These are phyloP conservation scores for Inga oerstediana DNA, from an alignment of 306 rosid genomes.

Conservation along the genomic window DNA sequence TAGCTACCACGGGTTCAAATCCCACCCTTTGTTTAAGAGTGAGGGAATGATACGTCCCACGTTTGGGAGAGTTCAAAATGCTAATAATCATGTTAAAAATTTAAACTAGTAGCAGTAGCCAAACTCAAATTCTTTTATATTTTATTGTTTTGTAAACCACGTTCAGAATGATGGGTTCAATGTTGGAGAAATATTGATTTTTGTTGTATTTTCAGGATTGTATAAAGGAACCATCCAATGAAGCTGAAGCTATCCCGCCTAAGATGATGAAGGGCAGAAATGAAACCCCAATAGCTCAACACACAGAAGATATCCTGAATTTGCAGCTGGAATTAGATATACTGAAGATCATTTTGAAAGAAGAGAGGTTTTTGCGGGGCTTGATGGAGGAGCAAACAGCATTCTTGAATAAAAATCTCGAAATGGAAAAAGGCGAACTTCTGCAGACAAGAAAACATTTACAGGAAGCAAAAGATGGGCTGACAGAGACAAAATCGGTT, in stretches of 20 bases:
- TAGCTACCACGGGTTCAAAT: no score
- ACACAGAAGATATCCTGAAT: conserved; percentile 72
- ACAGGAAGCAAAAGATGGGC: conserved; percentile 53
- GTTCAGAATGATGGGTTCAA: background rate
- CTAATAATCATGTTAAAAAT: no score
- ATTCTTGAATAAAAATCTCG: conserved; percentile 58
- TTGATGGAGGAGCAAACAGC: conserved; percentile 57
- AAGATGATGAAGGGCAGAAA: conserved; percentile 35
- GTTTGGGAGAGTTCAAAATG: no score
- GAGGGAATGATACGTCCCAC: no score
- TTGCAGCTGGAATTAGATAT: conserved; percentile 83
- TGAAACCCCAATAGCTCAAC: conserved; percentile 43
- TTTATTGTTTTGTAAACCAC: background rate
- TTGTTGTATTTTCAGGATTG: conserved; percentile 43
- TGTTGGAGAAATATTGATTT: conserved; percentile 3
- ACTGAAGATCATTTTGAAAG: conserved; percentile 76
- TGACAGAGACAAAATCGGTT: conserved; percentile 66
- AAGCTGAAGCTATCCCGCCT: conserved; percentile 44
- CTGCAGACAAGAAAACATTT: conserved; percentile 46
- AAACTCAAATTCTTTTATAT: no score
- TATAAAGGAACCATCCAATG: conserved; percentile 25
- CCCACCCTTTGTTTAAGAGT: no score
- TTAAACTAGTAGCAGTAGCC: no score
- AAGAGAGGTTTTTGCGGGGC: conserved; percentile 61
- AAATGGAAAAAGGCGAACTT: conserved; percentile 48